Conservation (phyloP, 768 basidiomycete genomes). For the Chlorophyllum brunneum region DNA sequence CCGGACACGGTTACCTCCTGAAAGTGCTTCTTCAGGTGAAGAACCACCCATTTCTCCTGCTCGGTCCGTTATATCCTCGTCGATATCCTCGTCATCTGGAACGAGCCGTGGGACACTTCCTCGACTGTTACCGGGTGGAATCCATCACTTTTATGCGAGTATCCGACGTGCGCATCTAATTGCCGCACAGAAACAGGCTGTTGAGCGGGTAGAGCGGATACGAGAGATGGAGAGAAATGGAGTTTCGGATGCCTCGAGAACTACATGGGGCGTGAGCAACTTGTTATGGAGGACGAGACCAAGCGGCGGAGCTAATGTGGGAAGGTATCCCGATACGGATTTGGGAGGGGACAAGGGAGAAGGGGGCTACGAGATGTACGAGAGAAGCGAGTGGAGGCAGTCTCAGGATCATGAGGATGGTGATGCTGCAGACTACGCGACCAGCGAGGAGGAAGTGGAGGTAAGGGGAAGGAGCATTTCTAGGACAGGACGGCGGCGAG, state of each 20-base stretch:
- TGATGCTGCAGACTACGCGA: neutral
- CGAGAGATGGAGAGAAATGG: conserved; percentile 51
- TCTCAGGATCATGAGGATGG: neutral
- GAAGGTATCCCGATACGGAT: neutral
- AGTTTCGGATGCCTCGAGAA: conserved; percentile 8
- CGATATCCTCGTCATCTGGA: conserved; percentile 13
- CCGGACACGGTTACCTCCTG: conserved; percentile 8
- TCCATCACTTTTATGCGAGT: conserved; percentile 54
- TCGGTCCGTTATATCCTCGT: conserved; percentile 10
- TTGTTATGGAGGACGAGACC: conserved; percentile 14
- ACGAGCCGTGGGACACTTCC: conserved; percentile 27
- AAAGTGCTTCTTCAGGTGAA: neutral
- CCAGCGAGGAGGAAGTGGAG: conserved; percentile 13
- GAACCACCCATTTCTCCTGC: conserved; percentile 3
- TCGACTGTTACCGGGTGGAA: conserved; percentile 33
- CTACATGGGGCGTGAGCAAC: conserved; percentile 13
- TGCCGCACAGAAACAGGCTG: conserved; percentile 68
- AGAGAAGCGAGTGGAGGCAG: conserved; percentile 10
- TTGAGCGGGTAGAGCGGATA: conserved; percentile 62
- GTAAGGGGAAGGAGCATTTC: neutral
- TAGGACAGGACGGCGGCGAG: neutral
- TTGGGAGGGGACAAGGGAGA: conserved; percentile 21
- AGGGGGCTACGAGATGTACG: conserved; percentile 18
- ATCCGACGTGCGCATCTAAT: conserved; percentile 67
- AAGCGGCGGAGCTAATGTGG: conserved; percentile 15